Evolutionary conservation across 345 rosid species (phyloP).

Genomic region (Balakata baccata): DNA sequence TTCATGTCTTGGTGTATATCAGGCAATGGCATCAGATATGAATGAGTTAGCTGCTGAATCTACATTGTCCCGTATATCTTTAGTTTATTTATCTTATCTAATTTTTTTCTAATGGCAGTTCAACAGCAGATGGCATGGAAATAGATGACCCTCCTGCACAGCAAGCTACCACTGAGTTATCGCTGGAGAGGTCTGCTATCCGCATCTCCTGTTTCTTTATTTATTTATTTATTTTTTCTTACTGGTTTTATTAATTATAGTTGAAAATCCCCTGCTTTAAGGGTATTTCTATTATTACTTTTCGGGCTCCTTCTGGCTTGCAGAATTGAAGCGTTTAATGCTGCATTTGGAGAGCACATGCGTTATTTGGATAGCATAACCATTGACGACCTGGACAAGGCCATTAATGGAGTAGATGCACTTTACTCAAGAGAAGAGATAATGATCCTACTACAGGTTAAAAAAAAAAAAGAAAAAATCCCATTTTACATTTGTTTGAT

Average conservation of each 20-base stretch:
- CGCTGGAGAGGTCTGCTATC: conserved; percentile 56
- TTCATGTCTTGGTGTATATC: too few relatives aligned
- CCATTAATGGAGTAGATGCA: conserved; percentile 49
- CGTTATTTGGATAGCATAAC: conserved; percentile 65
- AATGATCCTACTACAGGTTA: conserved; percentile 68
- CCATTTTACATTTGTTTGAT: not conserved
- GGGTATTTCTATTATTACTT: not conserved
- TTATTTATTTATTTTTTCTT: not conserved
- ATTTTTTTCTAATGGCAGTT: conserved; percentile 6
- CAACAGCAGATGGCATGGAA: conserved; percentile 62
- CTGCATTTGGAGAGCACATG: conserved; percentile 79
- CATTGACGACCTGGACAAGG: conserved; percentile 64
- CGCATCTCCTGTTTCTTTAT: not conserved
- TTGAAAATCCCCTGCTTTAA: not conserved
- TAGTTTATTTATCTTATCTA: not conserved
- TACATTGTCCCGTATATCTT: not conserved
- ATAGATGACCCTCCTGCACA: conserved; percentile 62
- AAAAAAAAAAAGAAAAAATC: not conserved
- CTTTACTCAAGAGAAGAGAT: conserved; percentile 69
- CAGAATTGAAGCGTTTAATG: conserved; percentile 73
- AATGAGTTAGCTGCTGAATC: too few relatives aligned
- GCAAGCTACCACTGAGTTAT: conserved; percentile 39
- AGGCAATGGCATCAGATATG: too few relatives aligned
- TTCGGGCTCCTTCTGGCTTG: conserved; percentile 1
- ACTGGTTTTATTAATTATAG: not conserved